Conservation (phyloP, 202 grass and related monocot species). For the Setaria viridis region DNA sequence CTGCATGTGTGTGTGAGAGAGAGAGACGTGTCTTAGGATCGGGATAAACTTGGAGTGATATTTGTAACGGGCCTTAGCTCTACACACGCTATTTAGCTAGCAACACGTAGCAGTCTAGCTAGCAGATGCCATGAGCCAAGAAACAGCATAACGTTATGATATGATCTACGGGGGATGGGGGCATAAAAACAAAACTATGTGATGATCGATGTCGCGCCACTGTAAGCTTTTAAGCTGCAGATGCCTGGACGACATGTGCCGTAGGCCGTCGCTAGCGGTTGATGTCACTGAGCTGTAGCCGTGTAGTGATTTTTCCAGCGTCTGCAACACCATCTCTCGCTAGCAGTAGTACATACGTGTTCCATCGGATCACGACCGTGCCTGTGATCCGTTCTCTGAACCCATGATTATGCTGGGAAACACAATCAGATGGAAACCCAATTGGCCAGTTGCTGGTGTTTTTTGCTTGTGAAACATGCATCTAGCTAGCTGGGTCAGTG, state of each 20-base stretch:
- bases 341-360: not conserved
- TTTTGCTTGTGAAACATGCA: not conserved
- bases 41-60: not conserved
- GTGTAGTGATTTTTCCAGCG: not conserved
- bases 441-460: not conserved
- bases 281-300: conserved; percentile 15
- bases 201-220: not conserved
- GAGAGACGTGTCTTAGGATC: not conserved
- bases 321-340: not conserved
- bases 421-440: not conserved
- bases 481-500: not conserved
- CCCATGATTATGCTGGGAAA: not conserved
- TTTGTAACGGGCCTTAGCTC: not conserved
- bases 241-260: conserved; percentile 12
- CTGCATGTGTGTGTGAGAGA: not conserved
- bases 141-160: not conserved
- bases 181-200: too few relatives aligned
- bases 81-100: too few relatives aligned
- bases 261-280: conserved; percentile 21
- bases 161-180: not conserved
- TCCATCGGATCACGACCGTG: conserved; percentile 27
- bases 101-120: not conserved
- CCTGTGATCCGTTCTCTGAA: conserved; percentile 8
- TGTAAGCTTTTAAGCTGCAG: not conserved
- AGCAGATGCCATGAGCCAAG: not conserved